These are phyloP conservation scores for Sarcomyxa edulis DNA, from an alignment of 768 basidiomycete genomes.

Conservation along the genomic window DNA sequence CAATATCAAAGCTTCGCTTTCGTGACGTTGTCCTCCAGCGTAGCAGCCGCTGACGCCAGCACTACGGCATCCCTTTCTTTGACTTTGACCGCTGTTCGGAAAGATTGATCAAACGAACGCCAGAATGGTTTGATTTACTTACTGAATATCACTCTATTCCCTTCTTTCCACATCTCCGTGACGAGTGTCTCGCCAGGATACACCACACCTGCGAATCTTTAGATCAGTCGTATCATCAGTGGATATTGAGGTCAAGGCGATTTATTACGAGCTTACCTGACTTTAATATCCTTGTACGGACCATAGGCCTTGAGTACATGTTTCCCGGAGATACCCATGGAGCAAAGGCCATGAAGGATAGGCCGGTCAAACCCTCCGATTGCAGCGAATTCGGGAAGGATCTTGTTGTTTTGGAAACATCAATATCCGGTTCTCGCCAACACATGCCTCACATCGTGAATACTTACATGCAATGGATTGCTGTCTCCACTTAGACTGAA, in stretches of 20 bases:
- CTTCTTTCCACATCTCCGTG: slow-evolving; percentile 99
- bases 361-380: slow-evolving; percentile 21
- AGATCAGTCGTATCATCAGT: not conserved
- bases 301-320: slow-evolving; percentile 89
- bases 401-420: no score
- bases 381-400: slow-evolving; percentile 89
- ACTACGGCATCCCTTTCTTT: slow-evolving; percentile 78
- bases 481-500: slow-evolving; percentile 86
- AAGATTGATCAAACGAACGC: slow-evolving; percentile 4
- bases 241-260: not conserved
- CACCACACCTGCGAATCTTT: slow-evolving; percentile 83
- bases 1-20: slow-evolving; percentile 61
- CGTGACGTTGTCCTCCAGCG: slow-evolving; percentile 41
- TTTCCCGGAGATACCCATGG: slow-evolving; percentile 89
- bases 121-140: slow-evolving; percentile 19
- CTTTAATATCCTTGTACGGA: slow-evolving; percentile 89
- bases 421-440: no score
- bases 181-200: slow-evolving; percentile 94
- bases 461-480: slow-evolving; percentile 83
- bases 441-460: no score
- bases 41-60: slow-evolving; percentile 78
- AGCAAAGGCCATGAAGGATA: slow-evolving; percentile 23
- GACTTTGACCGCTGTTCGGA: slow-evolving; percentile 66
- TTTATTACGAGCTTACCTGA: slow-evolving; percentile 64
- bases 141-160: slow-evolving; percentile 88